Evolutionary conservation across 768 basidiomycete species (phyloP), one percentile per base, ranked within the genome.

Genomic region (Tylopilus sp.): DNA sequence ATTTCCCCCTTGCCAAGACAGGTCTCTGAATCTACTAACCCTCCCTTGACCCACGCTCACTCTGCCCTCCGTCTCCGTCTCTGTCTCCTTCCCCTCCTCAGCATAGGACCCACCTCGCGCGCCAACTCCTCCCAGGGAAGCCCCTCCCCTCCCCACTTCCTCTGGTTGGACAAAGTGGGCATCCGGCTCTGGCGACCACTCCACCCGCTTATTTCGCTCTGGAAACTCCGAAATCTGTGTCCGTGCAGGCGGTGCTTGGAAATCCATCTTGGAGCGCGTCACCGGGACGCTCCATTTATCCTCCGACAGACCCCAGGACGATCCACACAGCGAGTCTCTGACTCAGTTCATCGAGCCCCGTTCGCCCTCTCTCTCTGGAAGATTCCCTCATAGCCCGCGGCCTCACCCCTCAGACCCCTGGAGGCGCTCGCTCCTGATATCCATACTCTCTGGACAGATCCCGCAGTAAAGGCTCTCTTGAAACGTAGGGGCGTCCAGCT

Each of bases 221-320:
- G 52, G 52, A 1, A 36, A n/a, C 0, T 52, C 53, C 0, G 76
- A 79, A 23, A 66, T 81, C 6, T 72, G 73, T 55, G n/a, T n/a
- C n/a, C n/a, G n/a, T n/a, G n/a, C 82, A 0, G 82, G 83, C 0
- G 76, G 73, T 40, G 75, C 75, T 4, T 86, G 83, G 84, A 85
- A 86, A 64, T 59, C 65, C 6, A 58, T 78, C 18, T 57, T 85
- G 11, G 69, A 62, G 46, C 59, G 40, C 40, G 59, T 51, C 49
- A 51, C 54, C 17, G 56, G 44, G 47, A 30, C 43, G 1, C 35
- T 35, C 10, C 52, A 43, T 36, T 42, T 9, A n/a, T 0, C 25
- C 11, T 40, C 48, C 2, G 46, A 53, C 21, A 15, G 3, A 35
- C 13, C 15, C 4, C 33, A 35, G 4, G 26, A 40, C 11, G 51